Conservation (phyloP, 2,329 filamentous ascomycete species). For the Raffaelea deltoideospora region DNA sequence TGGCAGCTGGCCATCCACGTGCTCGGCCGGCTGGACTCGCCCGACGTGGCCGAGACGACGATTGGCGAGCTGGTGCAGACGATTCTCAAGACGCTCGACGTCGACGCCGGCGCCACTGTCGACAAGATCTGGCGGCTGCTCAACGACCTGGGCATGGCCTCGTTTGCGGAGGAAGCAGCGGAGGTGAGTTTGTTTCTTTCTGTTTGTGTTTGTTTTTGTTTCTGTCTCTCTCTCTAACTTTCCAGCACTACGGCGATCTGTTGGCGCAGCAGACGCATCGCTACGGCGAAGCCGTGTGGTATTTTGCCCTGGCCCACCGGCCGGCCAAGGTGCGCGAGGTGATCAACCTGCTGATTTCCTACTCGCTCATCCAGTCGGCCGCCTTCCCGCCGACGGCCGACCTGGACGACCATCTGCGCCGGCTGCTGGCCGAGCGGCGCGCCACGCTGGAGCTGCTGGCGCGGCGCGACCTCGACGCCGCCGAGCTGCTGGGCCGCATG, state of each 20-base stretch:
- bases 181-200: constrained; percentile 42
- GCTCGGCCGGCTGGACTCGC: constrained; percentile 65
- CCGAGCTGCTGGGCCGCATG: constrained; percentile 67
- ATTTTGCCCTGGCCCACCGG: constrained; percentile 76
- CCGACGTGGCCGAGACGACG: constrained; percentile 53
- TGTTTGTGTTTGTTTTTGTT: background rate
- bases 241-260: constrained; percentile 66
- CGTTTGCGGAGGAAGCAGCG: constrained; percentile 66
- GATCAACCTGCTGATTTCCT: constrained; percentile 72
- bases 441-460: constrained; percentile 57
- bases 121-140: constrained; percentile 72
- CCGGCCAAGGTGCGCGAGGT: constrained; percentile 69
- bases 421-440: constrained; percentile 57
- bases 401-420: constrained; percentile 56
- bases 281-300: constrained; percentile 78
- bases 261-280: constrained; percentile 57
- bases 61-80: constrained; percentile 58
- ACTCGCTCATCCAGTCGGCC: constrained; percentile 72
- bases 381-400: constrained; percentile 59
- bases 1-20: constrained; percentile 85
- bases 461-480: constrained; percentile 63
- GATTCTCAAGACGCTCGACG: constrained; percentile 43
- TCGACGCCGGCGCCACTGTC: constrained; percentile 55
- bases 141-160: constrained; percentile 60
- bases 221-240: background rate